These are phyloP conservation scores for Protomyces macrosporus DNA, from an alignment of 1,139 yeast species.

Conservation along the genomic window DNA sequence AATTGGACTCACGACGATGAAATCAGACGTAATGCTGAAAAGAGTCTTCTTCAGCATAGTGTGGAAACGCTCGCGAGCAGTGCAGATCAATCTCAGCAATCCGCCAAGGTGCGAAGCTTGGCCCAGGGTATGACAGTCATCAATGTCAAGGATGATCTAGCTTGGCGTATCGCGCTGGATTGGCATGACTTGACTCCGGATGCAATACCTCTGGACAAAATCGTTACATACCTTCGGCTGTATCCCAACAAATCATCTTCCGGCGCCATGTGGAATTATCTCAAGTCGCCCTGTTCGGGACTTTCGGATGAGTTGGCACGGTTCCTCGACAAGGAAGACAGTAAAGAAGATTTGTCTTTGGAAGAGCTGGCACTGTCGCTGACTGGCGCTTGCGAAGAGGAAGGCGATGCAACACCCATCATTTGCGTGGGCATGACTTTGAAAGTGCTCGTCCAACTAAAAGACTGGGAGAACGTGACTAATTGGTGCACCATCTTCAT, in stretches of 20 bases:
- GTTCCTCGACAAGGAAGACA: not conserved
- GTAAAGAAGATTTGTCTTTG: not conserved
- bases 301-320: not conserved
- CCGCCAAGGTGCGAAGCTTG: slow-evolving; percentile 50
- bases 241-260: slow-evolving; percentile 66
- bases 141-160: slow-evolving; percentile 53
- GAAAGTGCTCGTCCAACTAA: not conserved
- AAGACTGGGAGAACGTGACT: not conserved
- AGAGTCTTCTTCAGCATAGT: slow-evolving; percentile 53
- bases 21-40: slow-evolving; percentile 56
- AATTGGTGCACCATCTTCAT: not conserved
- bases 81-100: slow-evolving; percentile 45
- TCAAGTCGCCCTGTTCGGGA: slow-evolving; percentile 26
- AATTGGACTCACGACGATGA: slow-evolving; percentile 61
- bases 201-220: slow-evolving; percentile 47
- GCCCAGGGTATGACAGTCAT: slow-evolving; percentile 71
- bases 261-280: slow-evolving; percentile 43
- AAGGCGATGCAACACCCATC: not conserved
- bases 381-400: slow-evolving; percentile 29
- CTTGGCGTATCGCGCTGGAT: slow-evolving; percentile 75
- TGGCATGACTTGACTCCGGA: slow-evolving; percentile 60
- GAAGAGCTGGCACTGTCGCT: slow-evolving; percentile 41
- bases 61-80: slow-evolving; percentile 50
- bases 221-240: slow-evolving; percentile 49
- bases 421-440: not conserved